Evolutionary conservation across 805 yeast genomes (phyloP), one percentile per base, ranked within the genome.

Genomic region (Candida ficus): DNA sequence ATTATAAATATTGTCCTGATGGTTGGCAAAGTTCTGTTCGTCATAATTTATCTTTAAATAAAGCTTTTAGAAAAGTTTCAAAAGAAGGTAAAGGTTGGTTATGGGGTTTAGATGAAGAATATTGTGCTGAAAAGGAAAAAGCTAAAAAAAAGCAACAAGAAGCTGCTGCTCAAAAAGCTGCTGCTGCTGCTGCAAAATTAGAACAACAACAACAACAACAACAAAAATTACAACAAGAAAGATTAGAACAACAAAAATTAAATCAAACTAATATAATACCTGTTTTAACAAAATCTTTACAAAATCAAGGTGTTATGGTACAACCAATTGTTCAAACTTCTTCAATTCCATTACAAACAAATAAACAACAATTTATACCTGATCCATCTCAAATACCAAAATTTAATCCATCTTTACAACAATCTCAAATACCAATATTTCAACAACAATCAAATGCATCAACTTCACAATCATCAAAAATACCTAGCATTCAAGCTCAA

Each of bases 1-100:
- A 86, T 65, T 93, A 87, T 64, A 76, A 81, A 53, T 91, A 87
- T 62, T 90, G 97, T 54, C 91, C 95, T 0, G 95, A 89, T 60
- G 98, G 98, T 3, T 93, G 99, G 99, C 99, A 93, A 64, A 83
- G 86, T 56, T 79, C 95, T 0, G 95, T 93, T 16, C 75, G 95
- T 38, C 99, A 93, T 63, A 90, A 89, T 53, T 68, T 93, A 29
- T 83, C 91, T 18, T 70, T 88, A 49, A 89, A 89, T 63, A 88
- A 87, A 63, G 80, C 91, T 7, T 93, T 91, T 66, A 71, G 77
- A 39, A 84, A 84, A 55, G 81, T 84, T 13, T 78, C 88, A 29
- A 82, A 83, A 45, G 93, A 85, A 52, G 93, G 95, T n/a, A 84
- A 84, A 59, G 96, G 95, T 42, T 90, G 95, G 95, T 65, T 86